These are phyloP conservation scores for Cucumis melo DNA, from an alignment of 306 rosid genomes.

Conservation along the genomic window DNA sequence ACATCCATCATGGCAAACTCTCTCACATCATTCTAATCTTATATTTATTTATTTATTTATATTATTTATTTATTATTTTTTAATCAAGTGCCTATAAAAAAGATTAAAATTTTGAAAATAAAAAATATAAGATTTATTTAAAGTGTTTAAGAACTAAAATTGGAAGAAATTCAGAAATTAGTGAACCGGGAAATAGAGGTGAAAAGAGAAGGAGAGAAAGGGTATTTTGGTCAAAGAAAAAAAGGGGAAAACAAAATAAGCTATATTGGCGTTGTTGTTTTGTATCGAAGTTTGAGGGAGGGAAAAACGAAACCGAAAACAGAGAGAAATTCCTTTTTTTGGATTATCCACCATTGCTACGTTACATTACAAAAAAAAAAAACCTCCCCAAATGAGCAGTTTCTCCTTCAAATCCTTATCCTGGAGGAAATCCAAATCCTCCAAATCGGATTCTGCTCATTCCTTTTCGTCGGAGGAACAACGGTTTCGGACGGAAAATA, in stretches of 20 bases:
- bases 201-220: neutral
- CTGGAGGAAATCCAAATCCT: slow-evolving; percentile 3
- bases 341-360: neutral
- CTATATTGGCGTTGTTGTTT: slow-evolving; percentile 4
- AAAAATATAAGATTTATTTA: too few relatives aligned
- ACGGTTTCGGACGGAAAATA: neutral
- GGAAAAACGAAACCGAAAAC: slow-evolving; percentile 6
- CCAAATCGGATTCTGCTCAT: slow-evolving; percentile 5
- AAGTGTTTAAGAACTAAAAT: too few relatives aligned
- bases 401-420: slow-evolving; percentile 1
- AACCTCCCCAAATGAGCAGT: slow-evolving; percentile 6
- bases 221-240: slow-evolving; percentile 12
- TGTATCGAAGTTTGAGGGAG: slow-evolving; percentile 7
- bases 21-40: too few relatives aligned
- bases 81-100: too few relatives aligned
- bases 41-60: too few relatives aligned
- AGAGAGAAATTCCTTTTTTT: neutral
- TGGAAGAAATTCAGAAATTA: neutral
- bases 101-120: too few relatives aligned
- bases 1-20: neutral
- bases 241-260: neutral
- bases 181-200: neutral
- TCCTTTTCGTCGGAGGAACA: neutral
- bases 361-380: neutral
- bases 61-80: too few relatives aligned